Evolutionary conservation across 2,329 filamentous ascomycete species (phyloP), one percentile per base, ranked within the genome.

Genomic region (Colletotrichum horii): DNA sequence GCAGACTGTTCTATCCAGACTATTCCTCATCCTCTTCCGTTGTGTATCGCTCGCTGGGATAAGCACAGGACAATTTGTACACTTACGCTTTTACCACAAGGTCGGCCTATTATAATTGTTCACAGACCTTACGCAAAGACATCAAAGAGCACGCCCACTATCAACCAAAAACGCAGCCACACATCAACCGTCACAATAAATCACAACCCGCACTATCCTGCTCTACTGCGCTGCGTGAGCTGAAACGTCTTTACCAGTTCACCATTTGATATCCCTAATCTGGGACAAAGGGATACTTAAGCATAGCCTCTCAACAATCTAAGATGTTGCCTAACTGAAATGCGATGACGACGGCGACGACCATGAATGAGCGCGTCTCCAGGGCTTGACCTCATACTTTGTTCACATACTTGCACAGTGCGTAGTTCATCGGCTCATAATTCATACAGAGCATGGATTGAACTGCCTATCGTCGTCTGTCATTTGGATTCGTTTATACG

Each of bases 41-140:
- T 48, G 6, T 7, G 0, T 0, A 48, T 48, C 7, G 0, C n/a
- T n/a, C 14, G 11, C 3, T 7, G 0, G 11, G 11, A 48, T 22
- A 22, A 22, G 3, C 19, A 6, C 6, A 8, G 38, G 19, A 48
- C 3, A 48, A n/a, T 1, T n/a, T n/a, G 19, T 12, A 9, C 19
- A 48, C 19, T 16, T 48, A 0, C 5, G 19, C n/a, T 48, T 19
- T 48, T 48, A 16, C 38, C 3, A n/a, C 38, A 9, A n/a, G n/a
- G n/a, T n/a, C 19, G 9, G 19, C 19, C 19, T n/a, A 48, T 2
- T 8, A n/a, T 11, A 0, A 6, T 2, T 2, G 14, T 48, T 48
- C n/a, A 48, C 0, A 48, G 0, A 6, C 12, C 1, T 22, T 0
- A 22, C 11, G 12, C 11, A 1, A 22, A 22, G 11, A 2, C 11